Base-by-base conservation (phyloP, 805 yeast genomes). In the Cyberlindnera maritima region DNA sequence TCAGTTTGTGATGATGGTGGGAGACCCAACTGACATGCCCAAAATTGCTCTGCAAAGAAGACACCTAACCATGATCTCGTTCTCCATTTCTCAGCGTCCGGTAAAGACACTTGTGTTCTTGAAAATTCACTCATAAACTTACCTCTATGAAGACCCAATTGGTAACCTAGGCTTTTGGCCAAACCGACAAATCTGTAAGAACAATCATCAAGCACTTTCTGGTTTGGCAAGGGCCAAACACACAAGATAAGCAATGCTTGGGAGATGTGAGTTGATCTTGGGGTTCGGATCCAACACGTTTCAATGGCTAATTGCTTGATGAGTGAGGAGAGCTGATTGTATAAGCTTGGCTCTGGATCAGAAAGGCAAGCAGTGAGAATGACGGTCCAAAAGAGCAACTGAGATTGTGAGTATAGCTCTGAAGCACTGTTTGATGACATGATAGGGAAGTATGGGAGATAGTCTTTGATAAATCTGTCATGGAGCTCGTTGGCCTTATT, bases 71-170 rank as follows among this genome's bases (percentile, higher is more conserved):
- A 91, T 1, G 96, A 80, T 55, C 96, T 72, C 1, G 97, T 89
- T 64, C 97, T 76, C 97, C 97, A 91, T 60, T 82, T 83, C 56
- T 88, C 97, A 5, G 96, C 92, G 65, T 91, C 89, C 0, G 92
- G 92, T 65, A 90, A 72, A 20, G 88, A 79, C 4, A 86, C 94
- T 62, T 91, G 97, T 26, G 92, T 87, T 59, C 97, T 75, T 7
- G 95, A 84, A 56, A 91, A 91, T 60, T 91, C 97, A 52, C 85
- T 81, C 54, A 91, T 88, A 63, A 91, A 91, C 62, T 86, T 87
- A 21, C 97, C 97, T 54, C 97, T 72, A 65, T 91, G 97, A 50
- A 91, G 71, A 11, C 97, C 97, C 31, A 91, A 68, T 63, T 91
- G 97, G 54, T 85, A 77, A 0, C 95, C 88, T 43, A 91, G 69